These are phyloP conservation scores for Gonapodya sp. DNA, from an alignment of 192 early-diverging fungal genomes.

Conservation along the genomic window DNA sequence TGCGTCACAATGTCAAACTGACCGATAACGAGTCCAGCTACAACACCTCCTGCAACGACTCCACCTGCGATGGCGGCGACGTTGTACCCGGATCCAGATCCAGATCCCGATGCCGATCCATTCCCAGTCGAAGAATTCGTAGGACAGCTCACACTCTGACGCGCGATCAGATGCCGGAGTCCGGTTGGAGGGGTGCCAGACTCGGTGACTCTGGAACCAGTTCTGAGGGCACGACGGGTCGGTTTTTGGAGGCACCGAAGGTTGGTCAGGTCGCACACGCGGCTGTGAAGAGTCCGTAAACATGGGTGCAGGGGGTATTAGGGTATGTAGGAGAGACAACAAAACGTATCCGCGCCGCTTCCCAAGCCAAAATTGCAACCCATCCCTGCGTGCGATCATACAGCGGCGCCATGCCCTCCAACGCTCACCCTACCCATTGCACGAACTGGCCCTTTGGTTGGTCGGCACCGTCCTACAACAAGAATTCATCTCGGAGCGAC, in stretches of 20 bases:
- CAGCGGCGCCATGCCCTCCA: too few relatives aligned
- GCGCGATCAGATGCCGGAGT: background rate
- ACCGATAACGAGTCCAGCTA: background rate
- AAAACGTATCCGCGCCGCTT: too few relatives aligned
- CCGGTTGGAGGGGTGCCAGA: background rate
- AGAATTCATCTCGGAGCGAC: too few relatives aligned
- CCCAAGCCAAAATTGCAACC: too few relatives aligned
- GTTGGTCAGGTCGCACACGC: too few relatives aligned
- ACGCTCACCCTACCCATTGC: too few relatives aligned
- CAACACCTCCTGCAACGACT: background rate
- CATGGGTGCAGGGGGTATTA: too few relatives aligned
- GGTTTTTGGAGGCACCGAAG: background rate
- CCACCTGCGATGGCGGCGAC: background rate
- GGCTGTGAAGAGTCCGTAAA: too few relatives aligned
- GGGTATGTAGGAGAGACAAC: too few relatives aligned
- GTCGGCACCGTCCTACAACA: too few relatives aligned
- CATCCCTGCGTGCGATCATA: too few relatives aligned
- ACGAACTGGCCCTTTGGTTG: too few relatives aligned
- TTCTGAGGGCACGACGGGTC: background rate
- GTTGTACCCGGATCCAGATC: background rate
- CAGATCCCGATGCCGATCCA: background rate
- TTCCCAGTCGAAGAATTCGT: background rate
- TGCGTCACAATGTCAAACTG: background rate
- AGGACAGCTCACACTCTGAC: background rate
- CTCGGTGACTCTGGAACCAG: background rate